A percentile compares a stretch with the other conserved stretches of the same genome.
Conservation (phyloP, 2,329 filamentous ascomycete species). For the Monilinia polystroma region DNA sequence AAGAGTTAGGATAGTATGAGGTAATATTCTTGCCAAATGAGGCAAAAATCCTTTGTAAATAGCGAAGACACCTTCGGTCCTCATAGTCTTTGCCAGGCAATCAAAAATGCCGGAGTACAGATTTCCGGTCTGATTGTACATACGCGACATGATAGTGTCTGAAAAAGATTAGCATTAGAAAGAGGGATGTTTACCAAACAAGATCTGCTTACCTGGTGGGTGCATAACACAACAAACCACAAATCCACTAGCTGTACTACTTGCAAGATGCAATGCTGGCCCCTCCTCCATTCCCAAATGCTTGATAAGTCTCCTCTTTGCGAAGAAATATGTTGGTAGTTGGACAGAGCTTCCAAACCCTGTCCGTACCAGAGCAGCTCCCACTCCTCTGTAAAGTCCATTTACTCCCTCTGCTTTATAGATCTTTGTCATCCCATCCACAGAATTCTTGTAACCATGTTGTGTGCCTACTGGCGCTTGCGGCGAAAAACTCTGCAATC, state of each 20-base stretch:
- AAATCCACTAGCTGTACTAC: slow-evolving; percentile 87
- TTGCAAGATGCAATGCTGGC: slow-evolving; percentile 81
- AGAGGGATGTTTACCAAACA: neutral
- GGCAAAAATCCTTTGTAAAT: slow-evolving; percentile 98
- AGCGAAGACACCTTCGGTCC: slow-evolving; percentile 85
- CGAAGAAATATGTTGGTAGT: slow-evolving; percentile 96
- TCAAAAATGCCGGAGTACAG: slow-evolving; percentile 93
- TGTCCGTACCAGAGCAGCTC: slow-evolving; percentile 91
- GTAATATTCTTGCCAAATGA: slow-evolving; percentile 88
- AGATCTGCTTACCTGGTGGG: slow-evolving; percentile 67
- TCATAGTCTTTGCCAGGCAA: slow-evolving; percentile 85
- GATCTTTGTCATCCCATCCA: slow-evolving; percentile 80
- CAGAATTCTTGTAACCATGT: slow-evolving; percentile 82
- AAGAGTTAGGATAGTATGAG: slow-evolving; percentile 91
- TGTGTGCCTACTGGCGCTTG: slow-evolving; percentile 96
- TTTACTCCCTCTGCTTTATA: slow-evolving; percentile 71
- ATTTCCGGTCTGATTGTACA: slow-evolving; percentile 98
- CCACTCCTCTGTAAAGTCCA: slow-evolving; percentile 87
- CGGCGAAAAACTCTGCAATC: slow-evolving; percentile 89
- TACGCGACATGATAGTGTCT: slow-evolving; percentile 97
- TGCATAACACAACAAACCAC: slow-evolving; percentile 99
- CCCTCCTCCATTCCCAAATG: slow-evolving; percentile 91
- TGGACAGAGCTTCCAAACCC: slow-evolving; percentile 96
- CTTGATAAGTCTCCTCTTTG: slow-evolving; percentile 78
- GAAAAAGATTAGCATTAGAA: slow-evolving; percentile 25